Evolutionary conservation across 2,329 filamentous ascomycete species (phyloP), one percentile per base, ranked within the genome.

Genomic region (Colletotrichum tropicale): DNA sequence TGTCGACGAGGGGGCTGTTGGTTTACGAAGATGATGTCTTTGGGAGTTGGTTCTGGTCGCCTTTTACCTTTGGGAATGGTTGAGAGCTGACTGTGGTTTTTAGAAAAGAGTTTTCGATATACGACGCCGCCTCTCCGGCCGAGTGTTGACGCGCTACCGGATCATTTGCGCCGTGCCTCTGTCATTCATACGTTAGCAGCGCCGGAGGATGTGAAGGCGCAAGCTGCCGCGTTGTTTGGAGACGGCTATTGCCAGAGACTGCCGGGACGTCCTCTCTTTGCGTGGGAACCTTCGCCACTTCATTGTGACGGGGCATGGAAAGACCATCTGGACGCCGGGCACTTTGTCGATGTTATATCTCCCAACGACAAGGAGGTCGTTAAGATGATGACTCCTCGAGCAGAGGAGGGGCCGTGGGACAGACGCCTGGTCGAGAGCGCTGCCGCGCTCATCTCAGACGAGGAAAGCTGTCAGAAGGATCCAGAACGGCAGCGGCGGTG

Each of bases 231-330:
- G 6, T 52, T 74, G 1, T 9, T 15, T 24, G n/a, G 60, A 0
- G 3, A 58, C 0, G 24, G 55, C 24, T 0, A 58, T 30, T 15
- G 55, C 1, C 1, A 30, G 38, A 9, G 60, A 26, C 60, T 21
- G 0, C 4, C 60, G 0, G 8, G 18, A 6, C 52, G 0, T 1
- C 68, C 7, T 60, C 26, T 12, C 13, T 52, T 76, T 26, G 48
- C 55, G 1, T 76, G 74, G 74, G 74, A 76, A 28, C 70, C 74
- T 6, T 74, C 71, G 0, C 66, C 71, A n/a, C 43, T 74, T 13
- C n/a, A 38, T 18, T 64, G 58, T 32, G 24, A 36, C 12, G 15
- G 16, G 1, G 26, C 30, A 4, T 10, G 21, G 21, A 32, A 24
- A 28, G 30, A n/a, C 10, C 70, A 74, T 3, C 4, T 30, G 2